phyloP scores from a whole-genome alignment of 768 basidiomycete species.

The Megacollybia marginata region DNA sequence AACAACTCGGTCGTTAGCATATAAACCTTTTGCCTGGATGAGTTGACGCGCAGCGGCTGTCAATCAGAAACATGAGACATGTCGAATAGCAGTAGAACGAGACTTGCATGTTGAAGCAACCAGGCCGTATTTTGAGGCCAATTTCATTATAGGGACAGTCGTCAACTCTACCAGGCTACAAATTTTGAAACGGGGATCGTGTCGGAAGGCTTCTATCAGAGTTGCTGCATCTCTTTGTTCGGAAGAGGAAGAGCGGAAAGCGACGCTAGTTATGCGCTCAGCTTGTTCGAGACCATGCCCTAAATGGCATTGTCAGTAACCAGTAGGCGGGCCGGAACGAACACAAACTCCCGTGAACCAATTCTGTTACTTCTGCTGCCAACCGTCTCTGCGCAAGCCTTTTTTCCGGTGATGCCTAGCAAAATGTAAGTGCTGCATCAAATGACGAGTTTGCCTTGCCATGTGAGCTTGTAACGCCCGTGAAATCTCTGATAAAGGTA shows the following conservation, averaged over 20 bases:
- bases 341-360: conserved; percentile 30
- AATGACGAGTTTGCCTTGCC: conserved; percentile 25
- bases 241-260: conserved; percentile 36
- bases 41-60: conserved; percentile 62
- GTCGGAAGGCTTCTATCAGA: conserved; percentile 52
- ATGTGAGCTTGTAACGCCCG: conserved; percentile 50
- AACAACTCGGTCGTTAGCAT: conserved; percentile 59
- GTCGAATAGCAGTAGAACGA: neutral
- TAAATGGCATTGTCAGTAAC: conserved; percentile 17
- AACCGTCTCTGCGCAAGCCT: conserved; percentile 40
- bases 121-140: conserved; percentile 54
- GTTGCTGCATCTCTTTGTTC: conserved; percentile 41
- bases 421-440: neutral
- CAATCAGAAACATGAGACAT: neutral
- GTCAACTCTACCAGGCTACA: conserved; percentile 44
- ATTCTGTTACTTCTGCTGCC: conserved; percentile 46
- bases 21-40: conserved; percentile 59
- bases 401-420: conserved; percentile 33
- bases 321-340: neutral
- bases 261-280: conserved; percentile 32
- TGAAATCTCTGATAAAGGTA: conserved; percentile 51
- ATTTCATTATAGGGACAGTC: conserved; percentile 46
- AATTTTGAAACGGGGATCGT: conserved; percentile 59
- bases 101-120: conserved; percentile 57
- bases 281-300: conserved; percentile 28